Evolutionary conservation across 805 yeast species (phyloP).

Genomic region (Phaffomyces antillensis): DNA sequence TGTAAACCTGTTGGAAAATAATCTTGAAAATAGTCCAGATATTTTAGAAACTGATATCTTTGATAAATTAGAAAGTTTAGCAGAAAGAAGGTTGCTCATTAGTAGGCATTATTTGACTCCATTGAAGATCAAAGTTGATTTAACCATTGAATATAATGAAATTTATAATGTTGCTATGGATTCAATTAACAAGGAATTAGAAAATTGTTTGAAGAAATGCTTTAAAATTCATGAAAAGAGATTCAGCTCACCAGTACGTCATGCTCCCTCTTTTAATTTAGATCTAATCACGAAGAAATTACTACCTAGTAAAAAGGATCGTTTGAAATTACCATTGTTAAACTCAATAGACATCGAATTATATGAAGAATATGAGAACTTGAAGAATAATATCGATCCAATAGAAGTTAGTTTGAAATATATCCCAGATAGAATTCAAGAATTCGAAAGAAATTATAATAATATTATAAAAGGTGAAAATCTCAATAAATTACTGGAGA

Average conservation of each 20-base stretch:
- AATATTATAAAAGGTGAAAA: conserved; percentile 14
- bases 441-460: conserved; percentile 29
- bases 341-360: conserved; percentile 31
- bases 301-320: conserved; percentile 20
- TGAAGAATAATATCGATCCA: conserved; percentile 41
- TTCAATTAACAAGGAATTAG: conserved; percentile 34
- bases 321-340: conserved; percentile 32
- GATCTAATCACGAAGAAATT: conserved; percentile 28
- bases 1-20: conserved; percentile 29
- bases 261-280: conserved; percentile 30
- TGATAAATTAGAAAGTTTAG: conserved; percentile 27
- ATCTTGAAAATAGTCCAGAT: conserved; percentile 14
- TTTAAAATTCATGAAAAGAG: conserved; percentile 31
- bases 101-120: conserved; percentile 24
- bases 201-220: conserved; percentile 28
- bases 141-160: conserved; percentile 38
- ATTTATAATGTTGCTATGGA: conserved; percentile 34
- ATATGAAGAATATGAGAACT: conserved; percentile 33
- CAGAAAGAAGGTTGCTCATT: conserved; percentile 21
- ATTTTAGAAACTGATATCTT: conserved; percentile 24
- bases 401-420: conserved; percentile 44
- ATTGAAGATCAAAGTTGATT: conserved; percentile 30
- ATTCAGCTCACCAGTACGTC: conserved; percentile 34
- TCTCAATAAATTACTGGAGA: conserved; percentile 26
- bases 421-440: conserved; percentile 41